Evolutionary conservation across 2,329 filamentous ascomycete species (phyloP), one percentile per base, ranked within the genome.

Genomic region (Knoxdaviesia capensis): DNA sequence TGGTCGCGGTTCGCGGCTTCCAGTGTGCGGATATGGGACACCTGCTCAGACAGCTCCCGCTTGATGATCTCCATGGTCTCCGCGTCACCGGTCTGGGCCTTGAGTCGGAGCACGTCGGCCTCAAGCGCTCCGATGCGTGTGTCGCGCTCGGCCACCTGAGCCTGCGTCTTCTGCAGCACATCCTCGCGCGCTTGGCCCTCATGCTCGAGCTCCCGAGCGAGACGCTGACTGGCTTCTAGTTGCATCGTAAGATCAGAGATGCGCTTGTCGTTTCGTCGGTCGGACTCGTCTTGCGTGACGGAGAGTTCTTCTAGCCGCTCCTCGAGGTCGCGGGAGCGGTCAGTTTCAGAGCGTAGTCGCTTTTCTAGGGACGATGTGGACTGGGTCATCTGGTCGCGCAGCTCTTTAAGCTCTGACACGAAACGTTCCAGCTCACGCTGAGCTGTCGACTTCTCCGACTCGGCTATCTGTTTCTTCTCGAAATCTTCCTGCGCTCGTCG

Each of bases 61-160:
- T 88, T 84, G 50, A 98, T 81, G 33, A 94, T 74, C 5, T 70
- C 74, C 52, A 96, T 69, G 0, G 84, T 90, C 49, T 94, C 87
- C 0, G 77, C 75, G 55, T 94, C 88, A 7, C 81, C 85, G 2
- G 82, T 82, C 51, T 90, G 82, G 0, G 87, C 83, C 54, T 88
- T 94, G 5, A 94, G 62, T 32, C 79, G 71, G 42, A 94, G 61
- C 6, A 94, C 74, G 42, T 96, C 84, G 0, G 81, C 77, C 59
- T 96, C 87, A 7, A 96, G 61, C 8, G 74, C 63, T 0, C 79
- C 84, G 36, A 80, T 69, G n/a, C 77, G 68, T 1, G 64, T 65
- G 49, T 94, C 84, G 46, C 74, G 77, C 43, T 80, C 69, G 0
- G 69, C 63, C 3, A 93, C 58, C 51, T 75, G 74, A 11, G 74